Percentiles rank a stretch among this genome's conserved stretches.
Conservation (phyloP, 352 stramenopile species). For the Pythium scleroteichum region DNA sequence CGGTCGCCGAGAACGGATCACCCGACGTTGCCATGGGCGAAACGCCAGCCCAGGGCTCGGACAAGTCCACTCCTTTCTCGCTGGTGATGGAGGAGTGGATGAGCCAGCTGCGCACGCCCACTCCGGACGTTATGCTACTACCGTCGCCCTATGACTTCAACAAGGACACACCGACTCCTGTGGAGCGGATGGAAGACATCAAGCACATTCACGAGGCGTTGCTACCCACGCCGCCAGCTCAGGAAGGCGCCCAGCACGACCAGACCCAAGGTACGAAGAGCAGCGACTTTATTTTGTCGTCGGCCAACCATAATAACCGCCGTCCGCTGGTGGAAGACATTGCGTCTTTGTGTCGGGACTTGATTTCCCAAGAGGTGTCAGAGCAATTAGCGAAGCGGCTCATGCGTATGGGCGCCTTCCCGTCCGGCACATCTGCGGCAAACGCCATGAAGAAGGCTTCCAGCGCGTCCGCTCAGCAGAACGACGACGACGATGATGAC, state of each 20-base stretch:
- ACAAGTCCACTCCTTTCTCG: conserved; percentile 60
- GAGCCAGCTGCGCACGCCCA: conserved; percentile 74
- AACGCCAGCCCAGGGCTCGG: conserved; percentile 21
- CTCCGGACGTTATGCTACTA: conserved; percentile 75
- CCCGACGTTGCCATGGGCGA: conserved; percentile 27
- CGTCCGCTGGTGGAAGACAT: conserved; percentile 76
- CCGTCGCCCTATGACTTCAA: conserved; percentile 82
- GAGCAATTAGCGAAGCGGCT: conserved; percentile 22
- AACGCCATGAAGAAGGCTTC: conserved; percentile 1
- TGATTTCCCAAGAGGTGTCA: conserved; percentile 67
- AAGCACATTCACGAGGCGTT: conserved; percentile 74
- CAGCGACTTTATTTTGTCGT: conserved; percentile 52
- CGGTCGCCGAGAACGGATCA: conserved; percentile 24
- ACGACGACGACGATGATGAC: conserved; percentile 27
- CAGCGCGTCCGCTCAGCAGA: background rate
- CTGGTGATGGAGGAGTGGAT: conserved; percentile 82
- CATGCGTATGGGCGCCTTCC: conserved; percentile 24
- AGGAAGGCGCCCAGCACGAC: conserved; percentile 39
- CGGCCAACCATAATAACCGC: conserved; percentile 30
- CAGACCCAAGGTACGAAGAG: conserved; percentile 65
- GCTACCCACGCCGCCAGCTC: conserved; percentile 55
- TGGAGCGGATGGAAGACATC: conserved; percentile 72
- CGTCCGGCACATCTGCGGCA: conserved; percentile 7
- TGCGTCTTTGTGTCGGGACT: conserved; percentile 72
- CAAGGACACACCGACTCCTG: conserved; percentile 68